Percentiles rank a stretch among this genome's conserved stretches.
Conservation (phyloP, 768 basidiomycete genomes). For the Tylopilus sp. region DNA sequence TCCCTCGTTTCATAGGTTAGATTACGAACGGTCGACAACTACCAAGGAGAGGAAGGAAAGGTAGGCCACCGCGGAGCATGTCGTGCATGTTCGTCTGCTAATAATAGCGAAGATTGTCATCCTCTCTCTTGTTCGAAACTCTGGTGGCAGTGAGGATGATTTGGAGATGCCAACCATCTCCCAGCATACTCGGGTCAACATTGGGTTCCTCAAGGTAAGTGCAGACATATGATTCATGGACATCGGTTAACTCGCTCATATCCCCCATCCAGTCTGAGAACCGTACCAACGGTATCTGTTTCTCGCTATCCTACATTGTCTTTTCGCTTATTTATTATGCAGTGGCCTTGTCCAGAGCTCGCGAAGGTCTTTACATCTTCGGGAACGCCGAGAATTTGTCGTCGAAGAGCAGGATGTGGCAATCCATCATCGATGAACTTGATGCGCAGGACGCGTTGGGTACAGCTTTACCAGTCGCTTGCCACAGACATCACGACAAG, state of each 20-base stretch:
- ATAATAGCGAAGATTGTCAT: constrained; percentile 53
- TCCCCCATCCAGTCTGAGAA: constrained; percentile 46
- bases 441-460: constrained; percentile 47
- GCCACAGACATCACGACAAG: constrained; percentile 50
- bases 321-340: constrained; percentile 2
- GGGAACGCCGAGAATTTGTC: constrained; percentile 61
- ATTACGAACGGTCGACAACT: no score
- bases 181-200: constrained; percentile 33
- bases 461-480: constrained; percentile 51
- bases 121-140: constrained; percentile 70
- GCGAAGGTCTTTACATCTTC: constrained; percentile 69
- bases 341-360: constrained; percentile 73
- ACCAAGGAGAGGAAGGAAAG: no score
- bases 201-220: constrained; percentile 72
- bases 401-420: constrained; percentile 55
- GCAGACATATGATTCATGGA: not conserved
- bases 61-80: no score
- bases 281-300: constrained; percentile 47
- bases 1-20: no score
- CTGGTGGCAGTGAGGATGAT: constrained; percentile 45
- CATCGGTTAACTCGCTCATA: not conserved
- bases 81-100: not conserved
- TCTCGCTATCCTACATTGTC: no score
- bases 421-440: constrained; percentile 52
- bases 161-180: constrained; percentile 15